phyloP scores from a whole-genome alignment of 2,329 filamentous ascomycete genomes.

The Fusarium verticillioides region DNA sequence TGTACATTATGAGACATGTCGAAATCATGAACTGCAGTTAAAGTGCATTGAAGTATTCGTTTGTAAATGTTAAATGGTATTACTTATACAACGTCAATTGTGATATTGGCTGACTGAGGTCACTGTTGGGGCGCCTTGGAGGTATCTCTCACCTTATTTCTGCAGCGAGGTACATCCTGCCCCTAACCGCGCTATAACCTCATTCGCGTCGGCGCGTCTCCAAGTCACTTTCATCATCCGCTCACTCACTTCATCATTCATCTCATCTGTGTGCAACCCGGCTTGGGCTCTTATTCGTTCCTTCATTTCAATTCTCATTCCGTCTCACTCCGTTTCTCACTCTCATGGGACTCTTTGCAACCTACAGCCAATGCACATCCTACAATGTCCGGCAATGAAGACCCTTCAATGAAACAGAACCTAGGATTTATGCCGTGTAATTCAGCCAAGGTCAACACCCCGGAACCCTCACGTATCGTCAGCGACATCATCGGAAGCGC shows the following conservation, averaged over 20 bases:
- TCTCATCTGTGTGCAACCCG: neutral
- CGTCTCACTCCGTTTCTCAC: neutral
- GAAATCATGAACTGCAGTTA: neutral
- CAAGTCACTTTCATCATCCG: neutral
- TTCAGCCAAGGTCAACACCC: constrained; percentile 1
- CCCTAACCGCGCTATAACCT: constrained; percentile 2
- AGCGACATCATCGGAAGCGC: constrained; percentile 37
- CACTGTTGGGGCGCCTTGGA: neutral
- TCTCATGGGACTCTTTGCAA: neutral
- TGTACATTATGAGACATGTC: constrained; percentile 24
- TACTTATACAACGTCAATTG: too few relatives aligned
- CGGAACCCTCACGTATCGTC: constrained; percentile 34
- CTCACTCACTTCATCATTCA: constrained; percentile 2
- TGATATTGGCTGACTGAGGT: too few relatives aligned
- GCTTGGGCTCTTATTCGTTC: neutral
- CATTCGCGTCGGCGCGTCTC: constrained; percentile 39
- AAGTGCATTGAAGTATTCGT: neutral
- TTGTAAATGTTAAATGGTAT: neutral
- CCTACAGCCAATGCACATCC: neutral
- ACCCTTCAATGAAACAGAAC: constrained; percentile 25
- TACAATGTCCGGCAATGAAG: neutral
- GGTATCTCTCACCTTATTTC: constrained; percentile 19
- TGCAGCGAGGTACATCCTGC: constrained; percentile 11
- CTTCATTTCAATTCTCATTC: neutral
- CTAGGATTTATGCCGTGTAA: constrained; percentile 34